A percentile compares a stretch with the other conserved stretches of the same genome.
These are phyloP conservation scores for Cicer arietinum DNA, from an alignment of 306 rosid genomes.

Conservation along the genomic window DNA sequence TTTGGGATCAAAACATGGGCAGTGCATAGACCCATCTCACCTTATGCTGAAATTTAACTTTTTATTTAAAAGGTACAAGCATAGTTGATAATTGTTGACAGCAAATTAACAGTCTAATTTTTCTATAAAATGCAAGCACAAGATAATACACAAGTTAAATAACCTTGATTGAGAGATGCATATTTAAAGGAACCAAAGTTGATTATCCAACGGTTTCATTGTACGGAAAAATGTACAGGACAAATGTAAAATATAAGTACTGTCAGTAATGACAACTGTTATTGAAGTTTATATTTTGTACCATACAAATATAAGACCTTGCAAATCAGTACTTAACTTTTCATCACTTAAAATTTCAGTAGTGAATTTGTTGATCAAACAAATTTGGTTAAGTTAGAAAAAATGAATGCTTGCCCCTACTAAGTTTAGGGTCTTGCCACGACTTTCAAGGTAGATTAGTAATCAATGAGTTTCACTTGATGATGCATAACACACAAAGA, in stretches of 20 bases:
- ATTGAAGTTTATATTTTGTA: background rate
- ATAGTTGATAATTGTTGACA: background rate
- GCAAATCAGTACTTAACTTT: background rate
- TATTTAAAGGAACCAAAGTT: background rate
- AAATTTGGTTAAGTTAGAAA: conserved; percentile 2
- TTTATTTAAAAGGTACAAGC: background rate
- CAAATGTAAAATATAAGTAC: background rate
- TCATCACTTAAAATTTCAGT: background rate
- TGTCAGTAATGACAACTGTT: background rate
- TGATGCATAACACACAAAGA: background rate
- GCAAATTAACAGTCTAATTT: background rate
- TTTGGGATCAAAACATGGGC: background rate
- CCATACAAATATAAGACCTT: background rate
- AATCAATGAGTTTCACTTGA: background rate
- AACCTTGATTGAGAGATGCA: background rate
- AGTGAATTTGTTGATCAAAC: background rate
- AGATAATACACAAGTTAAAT: background rate
- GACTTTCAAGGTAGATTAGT: background rate
- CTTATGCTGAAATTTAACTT: background rate
- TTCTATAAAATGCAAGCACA: background rate
- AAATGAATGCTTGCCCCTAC: background rate
- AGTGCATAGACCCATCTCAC: background rate
- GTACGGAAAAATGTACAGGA: background rate
- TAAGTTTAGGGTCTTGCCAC: background rate
- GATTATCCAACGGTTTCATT: background rate